Evolutionary conservation across 2,329 filamentous ascomycete genomes (phyloP).

Genomic region (Apiospora sp.): DNA sequence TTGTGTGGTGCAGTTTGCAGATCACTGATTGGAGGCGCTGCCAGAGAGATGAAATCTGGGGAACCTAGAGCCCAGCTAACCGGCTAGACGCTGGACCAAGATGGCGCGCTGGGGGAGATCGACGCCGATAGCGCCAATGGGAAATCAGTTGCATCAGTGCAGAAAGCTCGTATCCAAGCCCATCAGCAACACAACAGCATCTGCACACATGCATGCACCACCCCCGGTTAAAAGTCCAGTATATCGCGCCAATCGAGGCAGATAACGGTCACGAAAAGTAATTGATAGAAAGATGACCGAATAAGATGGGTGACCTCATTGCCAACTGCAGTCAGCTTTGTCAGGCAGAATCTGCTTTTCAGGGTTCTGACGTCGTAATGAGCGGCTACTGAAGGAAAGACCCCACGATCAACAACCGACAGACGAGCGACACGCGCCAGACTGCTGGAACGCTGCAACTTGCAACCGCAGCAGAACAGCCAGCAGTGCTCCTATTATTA

Average conservation of each 20-base stretch:
- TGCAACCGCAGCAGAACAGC: background rate
- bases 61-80: slow-evolving; percentile 5
- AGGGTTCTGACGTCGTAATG: background rate
- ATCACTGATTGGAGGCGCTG: background rate
- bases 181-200: background rate
- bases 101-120: slow-evolving; percentile 1
- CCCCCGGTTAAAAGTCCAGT: background rate
- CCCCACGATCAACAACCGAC: background rate
- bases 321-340: background rate
- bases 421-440: background rate
- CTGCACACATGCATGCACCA: background rate
- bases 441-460: no score
- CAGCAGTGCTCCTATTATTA: background rate
- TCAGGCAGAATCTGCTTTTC: background rate
- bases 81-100: slow-evolving; percentile 2
- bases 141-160: background rate
- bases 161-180: background rate
- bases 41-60: slow-evolving; percentile 15
- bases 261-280: background rate
- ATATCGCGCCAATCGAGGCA: background rate
- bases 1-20: background rate
- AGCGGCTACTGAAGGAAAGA: slow-evolving; percentile 6
- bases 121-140: slow-evolving; percentile 1
- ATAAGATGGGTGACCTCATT: background rate
- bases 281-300: background rate